Percentiles rank a stretch among this genome's conserved stretches.
These are phyloP conservation scores for Cokeromyces recurvatus DNA, from an alignment of 371 early-diverging fungal genomes.

Conservation along the genomic window DNA sequence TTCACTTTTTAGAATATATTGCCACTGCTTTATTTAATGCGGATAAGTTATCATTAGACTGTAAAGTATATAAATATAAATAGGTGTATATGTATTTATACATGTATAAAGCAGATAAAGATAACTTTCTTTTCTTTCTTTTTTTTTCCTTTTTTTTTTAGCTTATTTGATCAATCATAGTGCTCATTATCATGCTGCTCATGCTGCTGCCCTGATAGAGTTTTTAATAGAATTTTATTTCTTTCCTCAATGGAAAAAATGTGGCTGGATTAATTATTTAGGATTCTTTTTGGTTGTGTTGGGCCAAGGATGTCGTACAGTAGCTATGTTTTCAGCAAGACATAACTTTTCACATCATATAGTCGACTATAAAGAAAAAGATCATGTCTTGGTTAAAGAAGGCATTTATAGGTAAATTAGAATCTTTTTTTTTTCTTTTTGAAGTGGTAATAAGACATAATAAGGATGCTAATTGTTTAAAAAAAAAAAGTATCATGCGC, in stretches of 20 bases:
- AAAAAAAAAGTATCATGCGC: constrained; percentile 52
- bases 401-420: constrained; percentile 69
- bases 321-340: constrained; percentile 78
- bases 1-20: constrained; percentile 78
- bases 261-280: constrained; percentile 47
- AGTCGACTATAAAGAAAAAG: constrained; percentile 52
- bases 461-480: neutral
- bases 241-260: constrained; percentile 57
- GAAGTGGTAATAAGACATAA: neutral
- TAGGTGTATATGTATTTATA: neutral
- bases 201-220: constrained; percentile 63
- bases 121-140: no score
- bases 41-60: constrained; percentile 55
- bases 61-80: constrained; percentile 42
- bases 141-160: constrained; percentile 19
- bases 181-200: constrained; percentile 67
- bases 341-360: constrained; percentile 80
- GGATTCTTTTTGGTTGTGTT: constrained; percentile 56
- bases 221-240: constrained; percentile 64
- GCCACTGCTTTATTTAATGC: constrained; percentile 72
- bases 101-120: no score
- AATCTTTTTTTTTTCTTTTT: no score
- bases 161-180: constrained; percentile 80
- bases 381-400: constrained; percentile 71
- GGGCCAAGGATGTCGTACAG: constrained; percentile 66